Percentiles rank a stretch among this genome's conserved stretches.
phyloP scores from a whole-genome alignment of 306 rosid genomes.

The Fragaria vesca region DNA sequence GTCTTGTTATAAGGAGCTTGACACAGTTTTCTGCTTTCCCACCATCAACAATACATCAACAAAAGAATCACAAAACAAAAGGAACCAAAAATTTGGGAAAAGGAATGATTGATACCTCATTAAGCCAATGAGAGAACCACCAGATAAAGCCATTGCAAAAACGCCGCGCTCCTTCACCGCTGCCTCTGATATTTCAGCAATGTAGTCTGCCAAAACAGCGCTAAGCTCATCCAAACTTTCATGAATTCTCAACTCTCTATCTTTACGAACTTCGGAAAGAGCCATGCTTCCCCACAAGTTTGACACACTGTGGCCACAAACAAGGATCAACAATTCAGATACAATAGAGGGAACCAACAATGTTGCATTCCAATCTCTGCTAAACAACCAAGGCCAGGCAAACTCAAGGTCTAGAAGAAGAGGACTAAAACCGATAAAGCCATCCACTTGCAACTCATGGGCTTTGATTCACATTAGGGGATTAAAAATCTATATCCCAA shows the following conservation, averaged over 20 bases:
- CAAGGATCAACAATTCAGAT: conserved; percentile 17
- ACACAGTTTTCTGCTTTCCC: conserved; percentile 73
- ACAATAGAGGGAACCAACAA: conserved; percentile 1
- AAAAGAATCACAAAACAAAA: conserved; percentile 41
- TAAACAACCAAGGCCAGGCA: conserved; percentile 8
- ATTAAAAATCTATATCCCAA: conserved; percentile 21
- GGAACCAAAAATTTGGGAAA: conserved; percentile 31
- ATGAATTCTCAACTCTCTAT: conserved; percentile 68
- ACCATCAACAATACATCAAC: conserved; percentile 38
- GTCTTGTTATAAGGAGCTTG: conserved; percentile 94
- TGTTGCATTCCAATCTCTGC: neutral
- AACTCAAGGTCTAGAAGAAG: conserved; percentile 13
- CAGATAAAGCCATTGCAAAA: conserved; percentile 88
- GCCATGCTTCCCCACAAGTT: conserved; percentile 53
- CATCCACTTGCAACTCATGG: conserved; percentile 29
- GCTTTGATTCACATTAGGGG: conserved; percentile 24
- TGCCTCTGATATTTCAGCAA: conserved; percentile 81
- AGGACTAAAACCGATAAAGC: conserved; percentile 13
- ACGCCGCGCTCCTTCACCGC: conserved; percentile 89
- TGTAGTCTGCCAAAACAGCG: conserved; percentile 81
- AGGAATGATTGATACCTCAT: conserved; percentile 80
- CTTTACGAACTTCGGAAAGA: conserved; percentile 44
- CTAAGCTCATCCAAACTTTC: conserved; percentile 90
- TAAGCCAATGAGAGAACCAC: conserved; percentile 98
- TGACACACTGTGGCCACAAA: conserved; percentile 19